phyloP scores from a whole-genome alignment of 768 basidiomycete genomes.

The Panellus pusillus region DNA sequence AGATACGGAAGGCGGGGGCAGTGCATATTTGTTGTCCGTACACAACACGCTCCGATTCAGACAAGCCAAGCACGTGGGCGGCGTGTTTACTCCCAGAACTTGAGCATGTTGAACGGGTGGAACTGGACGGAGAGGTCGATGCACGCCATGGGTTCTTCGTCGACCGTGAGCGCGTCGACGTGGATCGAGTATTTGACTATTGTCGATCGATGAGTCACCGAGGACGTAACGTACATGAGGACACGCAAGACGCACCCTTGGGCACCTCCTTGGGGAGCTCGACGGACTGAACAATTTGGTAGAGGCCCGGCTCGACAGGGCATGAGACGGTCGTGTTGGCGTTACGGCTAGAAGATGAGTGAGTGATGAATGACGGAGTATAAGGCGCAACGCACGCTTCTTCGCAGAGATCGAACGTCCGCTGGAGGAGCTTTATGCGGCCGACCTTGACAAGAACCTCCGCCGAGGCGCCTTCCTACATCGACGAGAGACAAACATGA shows the following conservation, averaged over 20 bases:
- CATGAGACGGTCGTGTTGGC: constrained; percentile 65
- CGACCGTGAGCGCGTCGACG: constrained; percentile 11
- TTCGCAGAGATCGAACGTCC: constrained; percentile 68
- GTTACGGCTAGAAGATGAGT: constrained; percentile 37
- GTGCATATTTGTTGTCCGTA: too few species aligned
- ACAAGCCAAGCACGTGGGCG: too few species aligned
- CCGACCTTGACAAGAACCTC: constrained; percentile 62
- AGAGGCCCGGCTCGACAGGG: constrained; percentile 56
- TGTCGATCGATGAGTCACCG: not conserved
- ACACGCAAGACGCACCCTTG: constrained; percentile 53
- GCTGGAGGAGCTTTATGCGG: constrained; percentile 64
- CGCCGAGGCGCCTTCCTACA: constrained; percentile 10
- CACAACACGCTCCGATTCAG: too few species aligned
- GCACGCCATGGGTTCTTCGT: constrained; percentile 11
- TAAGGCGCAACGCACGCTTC: constrained; percentile 57
- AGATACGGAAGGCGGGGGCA: too few species aligned
- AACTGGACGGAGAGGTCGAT: constrained; percentile 18
- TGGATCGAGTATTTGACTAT: constrained; percentile 17
- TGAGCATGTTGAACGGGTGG: constrained; percentile 6
- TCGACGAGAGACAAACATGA: not conserved
- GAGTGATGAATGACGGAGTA: not conserved
- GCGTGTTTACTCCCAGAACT: constrained; percentile 12
- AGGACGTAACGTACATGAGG: not conserved
- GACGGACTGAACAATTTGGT: constrained; percentile 62
- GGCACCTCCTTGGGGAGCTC: constrained; percentile 71